Conservation (phyloP, 805 yeast genomes). For the Monosporozyma unispora region DNA sequence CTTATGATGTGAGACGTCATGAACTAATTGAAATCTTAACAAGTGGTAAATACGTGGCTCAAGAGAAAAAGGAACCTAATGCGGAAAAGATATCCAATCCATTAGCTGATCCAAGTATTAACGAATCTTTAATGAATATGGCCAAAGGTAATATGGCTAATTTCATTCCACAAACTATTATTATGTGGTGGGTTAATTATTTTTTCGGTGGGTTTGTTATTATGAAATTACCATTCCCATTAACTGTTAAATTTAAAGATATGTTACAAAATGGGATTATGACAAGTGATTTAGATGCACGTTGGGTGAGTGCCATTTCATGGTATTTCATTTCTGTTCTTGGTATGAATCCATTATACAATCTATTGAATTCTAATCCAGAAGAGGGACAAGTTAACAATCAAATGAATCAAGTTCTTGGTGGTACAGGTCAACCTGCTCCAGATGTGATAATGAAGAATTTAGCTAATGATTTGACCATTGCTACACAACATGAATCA, state of each 20-base stretch:
- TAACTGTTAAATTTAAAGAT: conserved; percentile 80
- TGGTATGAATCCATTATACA: conserved; percentile 74
- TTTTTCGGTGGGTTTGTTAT: conserved; percentile 88
- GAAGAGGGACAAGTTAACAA: conserved; percentile 15
- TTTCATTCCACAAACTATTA: conserved; percentile 82
- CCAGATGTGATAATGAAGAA: conserved; percentile 53
- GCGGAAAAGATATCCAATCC: conserved; percentile 41
- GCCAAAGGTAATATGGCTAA: conserved; percentile 74
- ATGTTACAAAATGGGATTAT: conserved; percentile 85
- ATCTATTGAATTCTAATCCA: conserved; percentile 32
- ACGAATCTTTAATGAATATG: conserved; percentile 68
- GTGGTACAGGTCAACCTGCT: conserved; percentile 52
- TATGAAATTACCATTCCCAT: conserved; percentile 83
- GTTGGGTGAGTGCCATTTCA: conserved; percentile 89
- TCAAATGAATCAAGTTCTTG: conserved; percentile 4
- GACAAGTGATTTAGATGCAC: conserved; percentile 76
- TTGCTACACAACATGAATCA: conserved; percentile 44
- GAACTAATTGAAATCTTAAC: conserved; percentile 41
- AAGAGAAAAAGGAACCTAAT: conserved; percentile 32
- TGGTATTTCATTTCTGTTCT: conserved; percentile 89
- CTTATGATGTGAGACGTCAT: conserved; percentile 46
- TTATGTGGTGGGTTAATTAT: conserved; percentile 93
- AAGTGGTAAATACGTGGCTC: conserved; percentile 46
- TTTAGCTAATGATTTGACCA: conserved; percentile 67
- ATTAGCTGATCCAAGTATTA: conserved; percentile 57